Evolutionary conservation across 805 yeast species (phyloP).

Genomic region (Cephaloascus albidus): DNA sequence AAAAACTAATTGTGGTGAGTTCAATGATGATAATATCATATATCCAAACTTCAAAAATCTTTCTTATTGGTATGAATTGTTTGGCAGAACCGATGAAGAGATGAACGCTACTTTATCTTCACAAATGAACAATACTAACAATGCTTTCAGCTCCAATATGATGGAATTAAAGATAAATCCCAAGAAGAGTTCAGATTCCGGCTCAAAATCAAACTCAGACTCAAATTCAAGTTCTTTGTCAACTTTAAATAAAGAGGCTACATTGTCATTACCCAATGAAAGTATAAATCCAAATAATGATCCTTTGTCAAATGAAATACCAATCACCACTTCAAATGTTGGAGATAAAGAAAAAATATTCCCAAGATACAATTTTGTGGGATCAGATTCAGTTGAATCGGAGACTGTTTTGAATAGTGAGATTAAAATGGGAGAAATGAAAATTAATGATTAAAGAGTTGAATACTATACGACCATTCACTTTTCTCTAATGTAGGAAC

Average conservation of each 20-base stretch:
- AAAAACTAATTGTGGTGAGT: constrained; percentile 3
- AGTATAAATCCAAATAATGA: background rate
- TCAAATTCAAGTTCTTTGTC: background rate
- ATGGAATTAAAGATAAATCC: background rate
- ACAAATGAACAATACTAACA: background rate
- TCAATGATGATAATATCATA: constrained; percentile 31
- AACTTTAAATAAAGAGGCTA: background rate
- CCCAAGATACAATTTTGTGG: background rate
- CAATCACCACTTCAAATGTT: background rate
- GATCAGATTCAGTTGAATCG: background rate
- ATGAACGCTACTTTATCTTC: constrained; percentile 7
- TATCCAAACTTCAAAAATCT: constrained; percentile 54
- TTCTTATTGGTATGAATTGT: constrained; percentile 87
- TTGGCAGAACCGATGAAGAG: constrained; percentile 61
- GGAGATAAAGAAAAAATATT: background rate
- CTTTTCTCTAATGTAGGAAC: no score
- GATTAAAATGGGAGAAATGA: background rate
- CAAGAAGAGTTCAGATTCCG: background rate
- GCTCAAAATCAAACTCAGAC: background rate
- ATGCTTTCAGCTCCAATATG: background rate
- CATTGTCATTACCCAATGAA: background rate
- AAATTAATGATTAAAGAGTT: background rate
- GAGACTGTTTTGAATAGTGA: background rate
- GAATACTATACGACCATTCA: no score
- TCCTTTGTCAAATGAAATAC: background rate